phyloP scores from a whole-genome alignment of 228 moss, liverwort and hornwort genomes.

The Sphagnum magellanicum region DNA sequence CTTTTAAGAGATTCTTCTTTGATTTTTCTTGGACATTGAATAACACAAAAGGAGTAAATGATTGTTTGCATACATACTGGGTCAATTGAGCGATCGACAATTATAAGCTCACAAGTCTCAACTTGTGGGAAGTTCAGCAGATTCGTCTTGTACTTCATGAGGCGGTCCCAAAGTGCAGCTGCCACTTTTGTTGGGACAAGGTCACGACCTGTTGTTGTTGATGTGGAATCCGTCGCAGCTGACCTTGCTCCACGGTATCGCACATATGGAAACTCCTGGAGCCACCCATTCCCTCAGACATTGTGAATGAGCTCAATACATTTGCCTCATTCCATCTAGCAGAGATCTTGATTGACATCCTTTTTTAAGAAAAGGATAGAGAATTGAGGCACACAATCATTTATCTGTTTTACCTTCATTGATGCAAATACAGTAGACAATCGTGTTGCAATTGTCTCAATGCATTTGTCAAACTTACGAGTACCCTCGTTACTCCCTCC shows the following conservation, averaged over 20 bases:
- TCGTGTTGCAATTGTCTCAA: conserved; percentile 71
- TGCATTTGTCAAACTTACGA: conserved; percentile 50
- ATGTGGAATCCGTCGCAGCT: conserved; percentile 44
- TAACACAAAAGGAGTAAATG: background rate
- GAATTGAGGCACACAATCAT: conserved; percentile 90
- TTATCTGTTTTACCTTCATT: conserved; percentile 52
- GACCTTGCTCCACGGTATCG: conserved; percentile 70
- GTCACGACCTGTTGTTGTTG: conserved; percentile 61
- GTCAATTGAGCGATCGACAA: conserved; percentile 89
- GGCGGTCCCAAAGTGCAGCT: conserved; percentile 71
- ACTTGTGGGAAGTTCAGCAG: conserved; percentile 62
- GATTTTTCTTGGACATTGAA: no score
- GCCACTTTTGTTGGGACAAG: conserved; percentile 72
- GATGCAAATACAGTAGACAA: conserved; percentile 89
- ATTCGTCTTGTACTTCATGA: conserved; percentile 76
- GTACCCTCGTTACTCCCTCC: conserved; percentile 66
- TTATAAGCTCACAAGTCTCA: conserved; percentile 93
- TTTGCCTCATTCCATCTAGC: no score
- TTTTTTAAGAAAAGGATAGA: conserved; percentile 79
- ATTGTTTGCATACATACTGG: conserved; percentile 34
- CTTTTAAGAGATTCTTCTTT: no score
- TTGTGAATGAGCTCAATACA: conserved; percentile 53
- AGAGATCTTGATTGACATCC: no score
- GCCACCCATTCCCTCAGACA: conserved; percentile 43
- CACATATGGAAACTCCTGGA: conserved; percentile 79